Percentiles rank a stretch among this genome's conserved stretches.
Evolutionary conservation across 805 yeast species (phyloP).

Genomic region (Limtongia smithiae): DNA sequence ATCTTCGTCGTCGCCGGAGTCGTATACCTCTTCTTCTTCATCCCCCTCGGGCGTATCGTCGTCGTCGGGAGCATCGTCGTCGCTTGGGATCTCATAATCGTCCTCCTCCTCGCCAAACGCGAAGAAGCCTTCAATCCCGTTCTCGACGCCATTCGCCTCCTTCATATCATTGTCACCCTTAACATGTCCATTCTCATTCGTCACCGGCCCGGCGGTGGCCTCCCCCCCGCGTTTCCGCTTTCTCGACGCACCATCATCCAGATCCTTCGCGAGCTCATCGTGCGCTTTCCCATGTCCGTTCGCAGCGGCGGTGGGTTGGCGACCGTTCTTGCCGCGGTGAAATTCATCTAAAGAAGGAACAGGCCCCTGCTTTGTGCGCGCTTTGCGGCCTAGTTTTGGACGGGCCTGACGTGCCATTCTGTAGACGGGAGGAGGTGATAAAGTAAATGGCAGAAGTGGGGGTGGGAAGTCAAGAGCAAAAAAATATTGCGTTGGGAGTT

Average conservation of each 20-base stretch:
- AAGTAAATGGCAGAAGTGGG: not conserved
- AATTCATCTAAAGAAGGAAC: conserved; percentile 90
- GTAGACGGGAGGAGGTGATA: not conserved
- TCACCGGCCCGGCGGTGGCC: not conserved
- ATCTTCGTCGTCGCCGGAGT: conserved; percentile 29
- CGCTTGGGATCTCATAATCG: too few relatives aligned
- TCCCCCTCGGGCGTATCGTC: conserved; percentile 23
- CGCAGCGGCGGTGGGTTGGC: not conserved
- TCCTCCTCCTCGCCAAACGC: conserved; percentile 28
- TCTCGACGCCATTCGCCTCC: conserved; percentile 23
- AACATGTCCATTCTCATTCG: too few relatives aligned
- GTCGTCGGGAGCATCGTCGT: conserved; percentile 13
- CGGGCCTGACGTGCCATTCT: conserved; percentile 12
- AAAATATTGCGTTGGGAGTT: conserved; percentile 1
- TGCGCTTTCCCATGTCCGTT: conserved; percentile 5
- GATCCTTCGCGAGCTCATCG: conserved; percentile 8
- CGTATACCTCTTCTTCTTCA: conserved; percentile 26
- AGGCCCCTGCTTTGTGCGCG: conserved; percentile 85
- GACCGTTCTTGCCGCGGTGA: conserved; percentile 42
- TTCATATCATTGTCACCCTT: conserved; percentile 38
- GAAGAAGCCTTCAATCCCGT: conserved; percentile 7
- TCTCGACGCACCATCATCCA: conserved; percentile 17
- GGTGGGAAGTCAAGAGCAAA: not conserved
- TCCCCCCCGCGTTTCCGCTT: conserved; percentile 1
- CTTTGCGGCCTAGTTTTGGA: conserved; percentile 79